Conservation (phyloP, 495 filamentous ascomycete genomes). For the Talaromyces borbonicus region DNA sequence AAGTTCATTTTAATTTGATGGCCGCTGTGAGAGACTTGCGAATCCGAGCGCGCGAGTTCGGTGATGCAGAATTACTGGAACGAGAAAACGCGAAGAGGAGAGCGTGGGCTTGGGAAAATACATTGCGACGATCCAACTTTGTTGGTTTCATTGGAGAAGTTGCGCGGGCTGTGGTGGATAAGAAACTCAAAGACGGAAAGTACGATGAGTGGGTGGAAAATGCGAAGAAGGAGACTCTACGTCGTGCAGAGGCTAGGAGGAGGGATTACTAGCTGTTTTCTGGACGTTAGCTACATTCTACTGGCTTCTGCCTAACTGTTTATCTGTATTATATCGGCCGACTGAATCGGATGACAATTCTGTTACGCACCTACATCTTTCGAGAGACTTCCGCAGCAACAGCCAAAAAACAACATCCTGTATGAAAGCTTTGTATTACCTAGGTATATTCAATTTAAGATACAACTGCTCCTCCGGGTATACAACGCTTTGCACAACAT, state of each 20-base stretch:
- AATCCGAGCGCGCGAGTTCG: conserved; percentile 64
- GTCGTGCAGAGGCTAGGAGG: conserved; percentile 49
- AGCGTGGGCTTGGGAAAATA: conserved; percentile 94
- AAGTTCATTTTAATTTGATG: conserved; percentile 93
- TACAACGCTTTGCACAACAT: background rate
- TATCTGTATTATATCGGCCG: background rate
- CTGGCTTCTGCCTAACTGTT: too few relatives aligned
- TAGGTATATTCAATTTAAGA: background rate
- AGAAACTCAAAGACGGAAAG: conserved; percentile 55
- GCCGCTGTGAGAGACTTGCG: conserved; percentile 82
- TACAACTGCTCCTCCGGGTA: background rate
- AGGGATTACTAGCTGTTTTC: conserved; percentile 12
- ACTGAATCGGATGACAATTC: background rate
- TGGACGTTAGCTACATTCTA: background rate
- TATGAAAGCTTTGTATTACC: background rate
- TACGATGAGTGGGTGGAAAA: conserved; percentile 75
- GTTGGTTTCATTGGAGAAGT: conserved; percentile 91
- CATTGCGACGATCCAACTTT: conserved; percentile 86
- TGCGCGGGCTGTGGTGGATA: conserved; percentile 67
- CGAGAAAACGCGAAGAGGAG: conserved; percentile 75
- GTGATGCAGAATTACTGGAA: conserved; percentile 67
- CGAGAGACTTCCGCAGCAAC: too few relatives aligned
- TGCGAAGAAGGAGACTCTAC: conserved; percentile 60
- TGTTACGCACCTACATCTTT: too few relatives aligned
- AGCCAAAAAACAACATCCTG: too few relatives aligned